Base-by-base conservation (phyloP, 805 yeast genomes). In the Ogataea salicorniae region DNA sequence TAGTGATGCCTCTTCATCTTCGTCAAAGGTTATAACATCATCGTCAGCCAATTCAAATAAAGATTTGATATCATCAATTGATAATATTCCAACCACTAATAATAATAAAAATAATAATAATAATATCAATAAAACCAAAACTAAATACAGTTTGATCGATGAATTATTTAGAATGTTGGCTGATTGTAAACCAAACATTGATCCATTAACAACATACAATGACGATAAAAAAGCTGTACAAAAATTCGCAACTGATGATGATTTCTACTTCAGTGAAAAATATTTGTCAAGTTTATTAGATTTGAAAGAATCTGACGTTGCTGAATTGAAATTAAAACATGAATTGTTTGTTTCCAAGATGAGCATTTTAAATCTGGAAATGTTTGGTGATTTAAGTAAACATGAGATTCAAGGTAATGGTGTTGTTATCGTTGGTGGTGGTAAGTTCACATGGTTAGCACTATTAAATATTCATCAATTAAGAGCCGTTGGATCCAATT, bases 351-450 rank as follows among this genome's bases (percentile, higher is more conserved):
- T 42, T 11, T 16, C 18, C 9, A 45, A 46, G 16, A 37, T 69
- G 58, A 17, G 62, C 6, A 48, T 59, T 3, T 73, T 79, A 4
- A 67, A 69, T 43, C 73, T 79, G 20, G 61, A 57, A 18, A 39
- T 47, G 7, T 63, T 63, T 48, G 72, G 69, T 23, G 44, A 41
- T n/a, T 16, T n/a, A 17, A 26, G 39, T 46, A 26, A 5, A 23
- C 8, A 37, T 15, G 7, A 15, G 9, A 37, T 39, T 46, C 8
- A 18, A 36, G 17, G 61, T 9, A 48, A 47, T 43, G 75, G 79
- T 2, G 70, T 73, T 31, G 81, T 78, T 14, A 59, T 77, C 36
- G 77, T 78, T 40, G 83, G 84, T 8, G 78, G 83, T 15, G 79
- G 76, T 1, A 59, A 71, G 51, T 78, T 69, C 55, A 67, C 73